Base-by-base conservation (phyloP, 2,329 filamentous ascomycete species). In the Colletotrichum sp. region DNA sequence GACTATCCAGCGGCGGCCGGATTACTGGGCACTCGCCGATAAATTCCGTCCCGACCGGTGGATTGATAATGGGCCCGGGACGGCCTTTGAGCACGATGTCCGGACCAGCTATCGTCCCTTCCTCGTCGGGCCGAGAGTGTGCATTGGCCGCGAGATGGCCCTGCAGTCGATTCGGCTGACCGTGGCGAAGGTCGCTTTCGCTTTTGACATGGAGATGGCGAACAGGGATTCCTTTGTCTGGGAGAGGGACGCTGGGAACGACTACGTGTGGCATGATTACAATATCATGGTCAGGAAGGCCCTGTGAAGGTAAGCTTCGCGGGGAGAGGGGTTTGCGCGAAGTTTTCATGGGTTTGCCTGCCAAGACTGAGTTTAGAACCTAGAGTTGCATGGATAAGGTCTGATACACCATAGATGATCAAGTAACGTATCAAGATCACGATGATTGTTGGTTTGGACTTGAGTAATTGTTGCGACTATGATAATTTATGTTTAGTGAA, bases 41-140 rank as follows among this genome's bases (percentile, higher is more conserved):
- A 80, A 83, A 16, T 91, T 89, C 78, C 74, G 89, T 1, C 89
- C 86, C 0, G 88, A 90, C 52, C 86, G 89, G 6, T 91, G 84
- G 81, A 80, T 87, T 36, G 39, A 43, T 18, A 73, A 69, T 21
- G 71, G 71, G n/a, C 59, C 66, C 5, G 66, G 71, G 8, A 70
- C 71, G 12, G 2, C n/a, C 16, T 74, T 70, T 21, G 71, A 64
- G 43, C 24, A 70, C 15, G 71, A 74, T 24, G 66, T 74, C 16
- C 66, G 71, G 30, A 74, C 66, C 4, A 74, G 71, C 59, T 74
- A 65, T 3, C 57, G 71, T 4, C 71, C 71, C 1, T 74, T 74
- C 43, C 57, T 65, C 18, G 57, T 74, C 7, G 71, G 71, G 3
- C 71, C 71, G 5, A 57, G 66, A 10, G 71, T 65, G 7, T 74